Conservation (phyloP, 1,284 basidiomycete species). For the Melampsora americana region DNA sequence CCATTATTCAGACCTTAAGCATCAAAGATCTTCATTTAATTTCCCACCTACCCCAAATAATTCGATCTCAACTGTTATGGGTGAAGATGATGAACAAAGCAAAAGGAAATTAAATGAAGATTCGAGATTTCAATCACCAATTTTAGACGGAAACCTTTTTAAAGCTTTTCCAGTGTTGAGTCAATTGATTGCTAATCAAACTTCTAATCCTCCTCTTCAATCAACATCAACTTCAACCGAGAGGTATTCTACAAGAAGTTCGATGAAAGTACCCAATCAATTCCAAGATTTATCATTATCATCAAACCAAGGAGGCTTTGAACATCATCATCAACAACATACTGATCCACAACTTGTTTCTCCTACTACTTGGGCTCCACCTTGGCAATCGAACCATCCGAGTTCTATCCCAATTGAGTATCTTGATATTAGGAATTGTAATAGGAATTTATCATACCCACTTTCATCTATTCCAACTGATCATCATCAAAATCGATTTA, state of each 20-base stretch:
- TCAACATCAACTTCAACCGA: neutral
- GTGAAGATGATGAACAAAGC: neutral
- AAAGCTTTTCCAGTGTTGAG: neutral
- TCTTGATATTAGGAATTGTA: neutral
- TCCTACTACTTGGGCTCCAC: neutral
- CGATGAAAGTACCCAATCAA: neutral
- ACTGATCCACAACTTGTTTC: neutral
- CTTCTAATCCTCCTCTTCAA: neutral
- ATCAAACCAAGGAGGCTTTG: neutral
- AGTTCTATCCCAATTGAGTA: neutral
- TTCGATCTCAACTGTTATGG: neutral
- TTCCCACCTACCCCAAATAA: neutral
- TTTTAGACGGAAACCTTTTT: neutral
- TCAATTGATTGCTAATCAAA: neutral
- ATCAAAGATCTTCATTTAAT: neutral
- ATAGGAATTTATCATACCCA: neutral
- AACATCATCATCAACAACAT: neutral
- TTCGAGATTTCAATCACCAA: neutral
- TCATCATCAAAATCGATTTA: neutral
- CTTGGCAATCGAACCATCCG: neutral
- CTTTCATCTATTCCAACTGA: neutral
- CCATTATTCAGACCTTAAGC: neutral
- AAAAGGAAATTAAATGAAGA: neutral
- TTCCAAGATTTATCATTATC: neutral
- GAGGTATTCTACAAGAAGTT: neutral